Conservation (phyloP, 2,329 filamentous ascomycete species). For the Penicillium griseofulvum region DNA sequence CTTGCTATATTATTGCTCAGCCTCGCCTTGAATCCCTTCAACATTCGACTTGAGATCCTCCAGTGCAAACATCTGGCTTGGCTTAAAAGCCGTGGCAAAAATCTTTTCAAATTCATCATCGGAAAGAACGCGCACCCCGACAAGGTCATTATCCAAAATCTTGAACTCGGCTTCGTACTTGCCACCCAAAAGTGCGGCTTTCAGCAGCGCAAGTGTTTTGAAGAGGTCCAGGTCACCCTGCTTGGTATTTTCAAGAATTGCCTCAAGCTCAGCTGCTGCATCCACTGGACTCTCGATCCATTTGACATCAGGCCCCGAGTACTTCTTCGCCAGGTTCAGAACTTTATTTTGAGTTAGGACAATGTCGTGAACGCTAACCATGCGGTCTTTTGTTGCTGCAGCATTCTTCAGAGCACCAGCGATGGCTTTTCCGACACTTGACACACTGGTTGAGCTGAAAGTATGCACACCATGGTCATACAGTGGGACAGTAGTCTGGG, state of each 20-base stretch:
- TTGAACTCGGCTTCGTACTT: neutral
- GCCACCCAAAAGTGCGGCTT: conserved; percentile 1
- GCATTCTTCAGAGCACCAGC: neutral
- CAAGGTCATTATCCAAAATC: neutral
- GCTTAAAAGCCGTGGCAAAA: neutral
- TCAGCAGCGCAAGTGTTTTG: conserved; percentile 1
- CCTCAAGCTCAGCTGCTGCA: neutral
- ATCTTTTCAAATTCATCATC: conserved; percentile 1
- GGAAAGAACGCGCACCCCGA: neutral
- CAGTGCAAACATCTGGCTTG: neutral
- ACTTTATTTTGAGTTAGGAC: conserved; percentile 1
- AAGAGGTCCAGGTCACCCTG: neutral
- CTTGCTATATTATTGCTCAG: neutral
- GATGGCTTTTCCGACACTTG: conserved; percentile 1
- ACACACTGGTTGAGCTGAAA: conserved; percentile 2
- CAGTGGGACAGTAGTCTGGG: neutral
- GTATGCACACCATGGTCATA: conserved; percentile 1
- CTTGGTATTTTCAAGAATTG: neutral
- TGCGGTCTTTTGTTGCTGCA: neutral
- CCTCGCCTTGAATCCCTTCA: neutral
- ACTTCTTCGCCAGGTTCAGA: conserved; percentile 1
- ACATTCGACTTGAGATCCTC: neutral
- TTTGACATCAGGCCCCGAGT: neutral
- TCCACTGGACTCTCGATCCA: neutral
- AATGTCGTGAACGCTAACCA: conserved; percentile 2